A percentile compares a stretch with the other conserved stretches of the same genome.
Conservation (phyloP, 2,329 filamentous ascomycete genomes). For the Zymoseptoria passerinii region DNA sequence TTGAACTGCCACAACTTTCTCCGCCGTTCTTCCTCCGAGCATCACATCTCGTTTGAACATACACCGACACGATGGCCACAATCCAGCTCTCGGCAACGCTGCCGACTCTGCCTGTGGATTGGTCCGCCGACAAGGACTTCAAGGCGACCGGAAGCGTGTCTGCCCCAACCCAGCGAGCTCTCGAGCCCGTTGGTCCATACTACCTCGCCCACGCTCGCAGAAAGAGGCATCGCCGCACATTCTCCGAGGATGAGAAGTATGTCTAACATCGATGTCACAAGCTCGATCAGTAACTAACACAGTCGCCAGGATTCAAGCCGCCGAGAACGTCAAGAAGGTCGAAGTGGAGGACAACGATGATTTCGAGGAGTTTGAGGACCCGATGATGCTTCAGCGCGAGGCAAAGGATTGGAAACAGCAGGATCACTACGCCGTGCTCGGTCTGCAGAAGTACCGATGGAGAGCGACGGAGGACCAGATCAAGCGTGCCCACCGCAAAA, state of each 20-base stretch:
- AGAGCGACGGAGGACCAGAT: constrained; percentile 96
- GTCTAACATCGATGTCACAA: neutral
- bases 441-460: constrained; percentile 83
- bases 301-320: constrained; percentile 94
- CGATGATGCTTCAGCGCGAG: constrained; percentile 81
- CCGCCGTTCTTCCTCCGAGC: neutral
- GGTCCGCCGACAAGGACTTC: constrained; percentile 87
- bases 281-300: constrained; percentile 50
- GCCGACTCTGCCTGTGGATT: constrained; percentile 68
- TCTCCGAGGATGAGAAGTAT: constrained; percentile 35
- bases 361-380: constrained; percentile 88
- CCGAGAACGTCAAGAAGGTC: constrained; percentile 89
- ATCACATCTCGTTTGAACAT: neutral
- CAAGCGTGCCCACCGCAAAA: constrained; percentile 98
- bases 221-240: constrained; percentile 83
- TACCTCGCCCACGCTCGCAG: constrained; percentile 88
- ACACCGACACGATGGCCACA: constrained; percentile 50
- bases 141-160: constrained; percentile 72
- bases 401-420: constrained; percentile 99
- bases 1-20: neutral
- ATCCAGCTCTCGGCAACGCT: constrained; percentile 57
- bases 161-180: constrained; percentile 69
- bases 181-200: constrained; percentile 94
- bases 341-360: constrained; percentile 89
- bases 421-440: constrained; percentile 96